phyloP scores from a whole-genome alignment of 805 yeast species.

The Priceomyces medius region DNA sequence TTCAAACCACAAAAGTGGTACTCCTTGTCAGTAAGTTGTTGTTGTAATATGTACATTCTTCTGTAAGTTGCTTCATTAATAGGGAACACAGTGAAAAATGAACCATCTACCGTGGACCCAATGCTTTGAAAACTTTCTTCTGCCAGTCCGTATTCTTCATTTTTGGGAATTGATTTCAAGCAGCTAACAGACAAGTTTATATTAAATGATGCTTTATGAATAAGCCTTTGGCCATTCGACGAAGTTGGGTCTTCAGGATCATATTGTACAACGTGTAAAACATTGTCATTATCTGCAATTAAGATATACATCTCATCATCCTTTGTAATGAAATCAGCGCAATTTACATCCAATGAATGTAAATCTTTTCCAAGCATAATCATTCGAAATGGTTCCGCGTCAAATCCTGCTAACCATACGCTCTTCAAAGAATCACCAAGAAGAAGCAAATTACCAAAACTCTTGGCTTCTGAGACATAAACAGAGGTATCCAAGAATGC shows the following conservation, averaged over 20 bases:
- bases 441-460: slow-evolving; percentile 77
- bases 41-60: slow-evolving; percentile 80
- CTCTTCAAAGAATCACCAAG: slow-evolving; percentile 80
- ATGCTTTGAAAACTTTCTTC: slow-evolving; percentile 52
- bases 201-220: slow-evolving; percentile 69
- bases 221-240: slow-evolving; percentile 70
- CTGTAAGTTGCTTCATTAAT: slow-evolving; percentile 73
- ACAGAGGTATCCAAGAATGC: slow-evolving; percentile 89
- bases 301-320: slow-evolving; percentile 68
- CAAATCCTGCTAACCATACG: slow-evolving; percentile 82
- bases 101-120: slow-evolving; percentile 79
- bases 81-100: slow-evolving; percentile 71
- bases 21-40: slow-evolving; percentile 79
- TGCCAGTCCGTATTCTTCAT: slow-evolving; percentile 24
- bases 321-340: slow-evolving; percentile 73
- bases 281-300: slow-evolving; percentile 65
- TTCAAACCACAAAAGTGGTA: slow-evolving; percentile 75
- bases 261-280: slow-evolving; percentile 73
- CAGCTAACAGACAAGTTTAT: slow-evolving; percentile 61
- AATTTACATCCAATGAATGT: slow-evolving; percentile 56
- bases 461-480: slow-evolving; percentile 73
- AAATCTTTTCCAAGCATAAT: slow-evolving; percentile 74
- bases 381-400: slow-evolving; percentile 92
- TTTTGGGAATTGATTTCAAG: slow-evolving; percentile 46
- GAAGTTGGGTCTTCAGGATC: slow-evolving; percentile 92